Base-by-base conservation (phyloP, 257 asterid genomes). In the Nicotiana tomentosiformis region DNA sequence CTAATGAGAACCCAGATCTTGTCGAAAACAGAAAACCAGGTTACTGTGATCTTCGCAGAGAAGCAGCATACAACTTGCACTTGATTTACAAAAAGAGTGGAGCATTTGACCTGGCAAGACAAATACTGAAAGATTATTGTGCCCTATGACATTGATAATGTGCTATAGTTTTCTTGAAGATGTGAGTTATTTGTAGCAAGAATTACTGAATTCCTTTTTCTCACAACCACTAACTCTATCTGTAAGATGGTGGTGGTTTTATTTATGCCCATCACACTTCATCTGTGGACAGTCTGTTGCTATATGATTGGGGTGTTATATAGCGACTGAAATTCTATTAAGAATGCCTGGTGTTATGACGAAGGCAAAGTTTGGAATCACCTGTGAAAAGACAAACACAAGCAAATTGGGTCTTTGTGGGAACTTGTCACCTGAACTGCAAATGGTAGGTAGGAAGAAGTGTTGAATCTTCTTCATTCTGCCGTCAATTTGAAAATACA, bases 51-150 rank as follows among this genome's bases (percentile, higher is more conserved):
- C 90, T 95, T 66, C 94, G 91, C 70, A 82, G 96, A 67, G 98
- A 95, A 87, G 98, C 98, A 30, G 95, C 98, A 30, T 93, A 84
- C 82, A 95, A 95, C 86, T 88, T 95, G 87, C 98, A 92, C 88
- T 70, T 93, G 84, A 91, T 95, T 81, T 95, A 93, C 85, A 91
- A 84, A 84, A 88, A 61, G 61, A 92, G 97, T 87, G 98, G 98
- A 65, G 97, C 98, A 61, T 56, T 86, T 86, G 98, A 95, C 86
- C 95, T 95, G 77, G 98, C 98, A 1, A 88, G 98, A 79, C 98
- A 91, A 88, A 87, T 92, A 74, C 86, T 92, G 87, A 93, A 87
- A 88, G 93, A 92, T 84, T 87, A 90, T 85, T 86, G 93, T 77
- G 81, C 87, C 77, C 30, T 90, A 18, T 92, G 91, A 91, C 30